Percentiles rank a stretch among this genome's conserved stretches.
phyloP scores from a whole-genome alignment of 2,329 filamentous ascomycete genomes.

The Fusarium annulatum region DNA sequence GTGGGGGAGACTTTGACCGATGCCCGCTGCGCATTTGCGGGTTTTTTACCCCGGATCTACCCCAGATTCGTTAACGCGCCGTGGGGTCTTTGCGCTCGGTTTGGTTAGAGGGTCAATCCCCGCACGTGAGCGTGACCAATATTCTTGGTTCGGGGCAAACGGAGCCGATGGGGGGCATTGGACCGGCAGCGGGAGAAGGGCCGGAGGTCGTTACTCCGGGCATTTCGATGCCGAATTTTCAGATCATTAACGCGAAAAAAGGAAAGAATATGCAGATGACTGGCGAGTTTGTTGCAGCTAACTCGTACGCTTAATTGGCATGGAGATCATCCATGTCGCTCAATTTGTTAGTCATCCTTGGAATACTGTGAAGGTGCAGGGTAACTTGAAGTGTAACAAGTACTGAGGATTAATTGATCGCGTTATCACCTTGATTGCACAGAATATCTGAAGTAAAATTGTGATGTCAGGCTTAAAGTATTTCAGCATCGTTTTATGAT shows the following conservation, averaged over 20 bases:
- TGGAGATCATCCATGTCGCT: fast-evolving
- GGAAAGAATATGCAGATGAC: neutral
- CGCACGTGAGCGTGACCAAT: neutral
- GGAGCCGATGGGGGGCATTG: conserved; percentile 10
- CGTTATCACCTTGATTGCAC: fast-evolving
- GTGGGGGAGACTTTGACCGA: conserved; percentile 7
- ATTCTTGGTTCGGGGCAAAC: conserved; percentile 4
- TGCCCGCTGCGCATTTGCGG: conserved; percentile 15
- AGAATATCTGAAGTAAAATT: too few species aligned
- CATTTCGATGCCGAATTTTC: neutral
- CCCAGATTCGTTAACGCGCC: conserved; percentile 8
- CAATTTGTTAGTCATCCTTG: neutral
- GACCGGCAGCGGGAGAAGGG: neutral
- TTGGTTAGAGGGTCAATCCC: neutral
- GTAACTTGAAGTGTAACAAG: neutral
- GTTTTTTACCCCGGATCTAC: conserved; percentile 35
- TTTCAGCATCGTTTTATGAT: too few species aligned
- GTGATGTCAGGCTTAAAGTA: too few species aligned
- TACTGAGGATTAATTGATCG: fast-evolving
- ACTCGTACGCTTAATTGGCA: neutral
- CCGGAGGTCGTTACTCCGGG: neutral
- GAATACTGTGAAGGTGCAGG: fast-evolving
- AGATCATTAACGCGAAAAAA: neutral
- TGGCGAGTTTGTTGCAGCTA: fast-evolving
- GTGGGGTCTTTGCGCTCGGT: neutral